These are phyloP conservation scores for Mycena galericulata DNA, from an alignment of 768 basidiomycete genomes.

Conservation along the genomic window DNA sequence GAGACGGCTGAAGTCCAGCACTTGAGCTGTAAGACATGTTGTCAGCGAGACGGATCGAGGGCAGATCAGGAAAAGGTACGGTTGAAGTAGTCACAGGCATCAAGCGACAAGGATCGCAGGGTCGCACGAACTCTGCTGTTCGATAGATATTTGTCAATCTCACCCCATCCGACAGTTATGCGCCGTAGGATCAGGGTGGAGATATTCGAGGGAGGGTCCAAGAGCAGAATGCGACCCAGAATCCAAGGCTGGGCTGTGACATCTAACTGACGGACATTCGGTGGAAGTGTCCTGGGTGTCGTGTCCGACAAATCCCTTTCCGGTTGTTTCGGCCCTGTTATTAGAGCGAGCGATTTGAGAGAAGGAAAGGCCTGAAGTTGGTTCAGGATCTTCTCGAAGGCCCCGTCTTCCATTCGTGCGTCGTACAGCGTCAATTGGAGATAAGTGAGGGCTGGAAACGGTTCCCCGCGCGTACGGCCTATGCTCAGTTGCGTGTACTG, in stretches of 20 bases:
- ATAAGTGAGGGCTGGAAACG: slow-evolving; percentile 3
- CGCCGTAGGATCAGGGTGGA: background rate
- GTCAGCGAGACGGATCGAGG: no score
- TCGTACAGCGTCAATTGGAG: background rate
- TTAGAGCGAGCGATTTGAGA: slow-evolving; percentile 5
- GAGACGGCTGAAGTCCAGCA: no score
- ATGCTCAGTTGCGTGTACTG: slow-evolving; percentile 5
- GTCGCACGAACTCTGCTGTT: background rate
- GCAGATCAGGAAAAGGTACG: no score
- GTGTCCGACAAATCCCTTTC: no score
- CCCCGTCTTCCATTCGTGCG: background rate
- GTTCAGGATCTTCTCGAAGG: background rate
- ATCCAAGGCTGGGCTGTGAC: background rate
- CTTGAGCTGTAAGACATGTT: no score
- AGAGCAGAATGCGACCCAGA: background rate
- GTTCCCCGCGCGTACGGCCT: background rate
- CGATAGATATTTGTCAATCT: background rate
- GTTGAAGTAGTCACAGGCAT: background rate
- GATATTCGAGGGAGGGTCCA: background rate
- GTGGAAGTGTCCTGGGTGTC: no score
- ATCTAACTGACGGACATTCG: background rate
- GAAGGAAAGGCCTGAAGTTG: background rate
- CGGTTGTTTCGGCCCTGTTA: no score
- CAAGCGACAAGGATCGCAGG: slow-evolving; percentile 4
- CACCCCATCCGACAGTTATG: background rate